Conservation (phyloP, 176 grass and related monocot genomes). For the Areca catechu region DNA sequence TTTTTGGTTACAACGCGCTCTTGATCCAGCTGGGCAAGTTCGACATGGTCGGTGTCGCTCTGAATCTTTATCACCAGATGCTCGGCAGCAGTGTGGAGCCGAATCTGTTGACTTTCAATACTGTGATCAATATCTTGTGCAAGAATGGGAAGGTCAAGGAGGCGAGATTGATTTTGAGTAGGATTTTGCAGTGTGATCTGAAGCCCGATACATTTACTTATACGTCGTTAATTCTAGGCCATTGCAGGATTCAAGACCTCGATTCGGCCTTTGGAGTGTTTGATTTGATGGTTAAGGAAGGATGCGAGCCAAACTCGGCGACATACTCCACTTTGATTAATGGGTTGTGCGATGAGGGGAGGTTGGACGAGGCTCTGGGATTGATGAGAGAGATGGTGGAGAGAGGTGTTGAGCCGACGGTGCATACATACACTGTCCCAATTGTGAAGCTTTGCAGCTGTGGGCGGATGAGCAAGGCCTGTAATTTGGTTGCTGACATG, state of each 20-base stretch:
- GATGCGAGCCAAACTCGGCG: slow-evolving; percentile 31
- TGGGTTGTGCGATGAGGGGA: slow-evolving; percentile 18
- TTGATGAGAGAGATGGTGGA: slow-evolving; percentile 36
- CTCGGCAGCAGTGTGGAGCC: slow-evolving; percentile 6
- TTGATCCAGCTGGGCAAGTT: slow-evolving; percentile 29
- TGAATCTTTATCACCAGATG: slow-evolving; percentile 27
- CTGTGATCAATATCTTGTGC: slow-evolving; percentile 30
- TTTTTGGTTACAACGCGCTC: slow-evolving; percentile 25
- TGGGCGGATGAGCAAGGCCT: slow-evolving; percentile 31
- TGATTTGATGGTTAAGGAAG: slow-evolving; percentile 24
- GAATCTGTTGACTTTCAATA: slow-evolving; percentile 34
- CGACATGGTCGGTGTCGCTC: slow-evolving; percentile 20
- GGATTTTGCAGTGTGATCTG: slow-evolving; percentile 26
- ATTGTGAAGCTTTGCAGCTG: slow-evolving; percentile 29
- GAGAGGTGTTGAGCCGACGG: slow-evolving; percentile 23
- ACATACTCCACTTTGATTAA: slow-evolving; percentile 41
- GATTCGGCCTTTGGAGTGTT: slow-evolving; percentile 40
- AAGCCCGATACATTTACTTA: slow-evolving; percentile 37
- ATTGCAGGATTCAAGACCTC: slow-evolving; percentile 36
- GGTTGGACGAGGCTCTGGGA: slow-evolving; percentile 30
- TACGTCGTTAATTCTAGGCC: slow-evolving; percentile 48
- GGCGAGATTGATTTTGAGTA: slow-evolving; percentile 33
- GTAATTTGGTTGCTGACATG: slow-evolving; percentile 34
- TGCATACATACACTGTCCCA: slow-evolving; percentile 25
- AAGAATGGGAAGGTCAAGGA: slow-evolving; percentile 36